Evolutionary conservation across 805 yeast species (phyloP), one percentile per base, ranked within the genome.

Genomic region (Ogataea saltuana): DNA sequence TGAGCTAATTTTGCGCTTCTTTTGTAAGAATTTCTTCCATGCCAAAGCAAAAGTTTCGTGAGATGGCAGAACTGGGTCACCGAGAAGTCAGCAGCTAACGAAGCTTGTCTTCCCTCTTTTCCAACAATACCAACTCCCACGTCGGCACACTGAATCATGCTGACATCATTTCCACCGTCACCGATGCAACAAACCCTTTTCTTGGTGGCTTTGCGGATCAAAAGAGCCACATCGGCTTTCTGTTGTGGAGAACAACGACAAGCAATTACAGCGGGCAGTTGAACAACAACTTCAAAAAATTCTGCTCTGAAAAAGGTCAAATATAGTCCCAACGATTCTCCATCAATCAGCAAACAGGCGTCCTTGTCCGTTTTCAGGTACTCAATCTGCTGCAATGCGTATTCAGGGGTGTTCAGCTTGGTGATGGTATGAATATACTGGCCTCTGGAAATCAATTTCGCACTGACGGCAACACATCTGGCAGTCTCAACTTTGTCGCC

Each of bases 401-500:
- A 71, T 16, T 80, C 84, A 4, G 80, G 78, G 13, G 78, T 75
- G 21, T 71, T 65, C 32, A 87, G 61, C 50, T 80, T 83, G 3
- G 96, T 85, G 25, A 93, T 76, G 1, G 89, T 82, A 59, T 90
- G 96, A 18, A 93, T 89, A 54, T 83, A 85, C 65, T 93, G 99
- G 3, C 99, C 99, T 51, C 98, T 78, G 2, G 95, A 76, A 21
- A 93, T 91, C 39, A 93, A 76, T 58, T 90, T 84, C 23, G 97
- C 93, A 63, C 96, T 87, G n/a, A 95, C 86, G 16, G 97, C 89
- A 29, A 93, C 97, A 74, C 99, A 93, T 47, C 89, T 80, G 1
- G 99, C 99, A 0, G 99, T 93, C 67, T 93, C 99, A 6, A 93
- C 98, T 63, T 93, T 93, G 64, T 93, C 99, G 53, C 99, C 99